These are phyloP conservation scores for Leccinum aurantiacum DNA, from an alignment of 768 basidiomycete species.

Conservation along the genomic window DNA sequence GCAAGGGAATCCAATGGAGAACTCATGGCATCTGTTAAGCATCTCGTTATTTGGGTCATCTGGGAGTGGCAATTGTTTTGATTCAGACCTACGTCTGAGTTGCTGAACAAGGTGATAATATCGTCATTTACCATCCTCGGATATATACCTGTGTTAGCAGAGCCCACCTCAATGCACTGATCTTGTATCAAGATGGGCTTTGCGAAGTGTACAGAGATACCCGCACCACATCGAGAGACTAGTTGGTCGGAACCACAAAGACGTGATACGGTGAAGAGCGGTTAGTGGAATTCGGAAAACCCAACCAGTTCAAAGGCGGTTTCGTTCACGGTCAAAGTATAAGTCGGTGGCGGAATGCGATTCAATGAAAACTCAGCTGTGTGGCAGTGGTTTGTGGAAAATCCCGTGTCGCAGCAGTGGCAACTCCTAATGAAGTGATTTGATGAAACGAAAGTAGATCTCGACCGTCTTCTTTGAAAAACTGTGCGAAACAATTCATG, in stretches of 20 bases:
- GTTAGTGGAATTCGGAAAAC: neutral
- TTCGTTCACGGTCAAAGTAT: neutral
- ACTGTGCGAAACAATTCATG: neutral
- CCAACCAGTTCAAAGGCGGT: neutral
- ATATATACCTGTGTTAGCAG: constrained; percentile 3
- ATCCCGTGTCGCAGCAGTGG: constrained; percentile 4
- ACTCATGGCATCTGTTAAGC: neutral
- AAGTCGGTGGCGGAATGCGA: neutral
- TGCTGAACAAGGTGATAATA: neutral
- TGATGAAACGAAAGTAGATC: constrained; percentile 15
- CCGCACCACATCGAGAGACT: neutral
- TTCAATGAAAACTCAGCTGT: neutral
- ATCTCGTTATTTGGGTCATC: neutral
- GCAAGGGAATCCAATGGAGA: neutral
- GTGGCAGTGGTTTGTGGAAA: constrained; percentile 9
- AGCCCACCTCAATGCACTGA: constrained; percentile 4
- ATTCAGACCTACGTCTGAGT: neutral
- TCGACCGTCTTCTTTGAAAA: constrained; percentile 1
- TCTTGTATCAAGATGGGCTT: constrained; percentile 22
- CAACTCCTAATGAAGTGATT: constrained; percentile 8
- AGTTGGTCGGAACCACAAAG: neutral
- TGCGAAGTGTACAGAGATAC: constrained; percentile 8
- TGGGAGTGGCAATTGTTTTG: neutral
- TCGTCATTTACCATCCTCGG: neutral
- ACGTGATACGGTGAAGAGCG: neutral